These are phyloP conservation scores for Candida khao-thaluensis DNA, from an alignment of 805 yeast species.

Conservation along the genomic window DNA sequence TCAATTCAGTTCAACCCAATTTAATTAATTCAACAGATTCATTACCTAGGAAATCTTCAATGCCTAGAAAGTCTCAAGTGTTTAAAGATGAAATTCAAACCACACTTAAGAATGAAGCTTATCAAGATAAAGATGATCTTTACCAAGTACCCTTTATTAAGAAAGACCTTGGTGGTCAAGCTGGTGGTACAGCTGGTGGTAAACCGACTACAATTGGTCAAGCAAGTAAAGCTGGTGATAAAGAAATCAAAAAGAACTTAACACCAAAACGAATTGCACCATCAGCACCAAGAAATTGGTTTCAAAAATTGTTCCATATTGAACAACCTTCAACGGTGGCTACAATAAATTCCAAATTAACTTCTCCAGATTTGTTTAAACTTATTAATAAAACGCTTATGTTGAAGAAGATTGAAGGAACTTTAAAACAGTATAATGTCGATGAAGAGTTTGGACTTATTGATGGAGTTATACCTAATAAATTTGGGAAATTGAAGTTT, in stretches of 20 bases:
- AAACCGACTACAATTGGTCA: too few relatives aligned
- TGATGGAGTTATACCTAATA: conserved; percentile 48
- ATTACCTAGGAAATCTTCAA: not conserved
- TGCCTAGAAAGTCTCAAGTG: not conserved
- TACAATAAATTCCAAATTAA: conserved; percentile 33
- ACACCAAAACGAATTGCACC: conserved; percentile 28
- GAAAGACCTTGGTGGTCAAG: not conserved
- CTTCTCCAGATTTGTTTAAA: conserved; percentile 30
- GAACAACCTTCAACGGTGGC: conserved; percentile 22
- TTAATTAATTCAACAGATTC: conserved; percentile 3
- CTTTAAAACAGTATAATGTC: conserved; percentile 41
- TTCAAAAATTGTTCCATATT: conserved; percentile 34
- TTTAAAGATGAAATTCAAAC: not conserved
- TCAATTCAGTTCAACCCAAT: conserved; percentile 4
- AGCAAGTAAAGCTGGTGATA: not conserved
- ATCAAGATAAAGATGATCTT: not conserved
- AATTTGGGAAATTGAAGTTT: conserved; percentile 47
- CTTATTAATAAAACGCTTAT: conserved; percentile 42
- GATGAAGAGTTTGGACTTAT: conserved; percentile 45
- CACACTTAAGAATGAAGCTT: not conserved
- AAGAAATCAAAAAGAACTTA: not conserved
- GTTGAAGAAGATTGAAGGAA: conserved; percentile 50
- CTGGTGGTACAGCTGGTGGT: conserved; percentile 19
- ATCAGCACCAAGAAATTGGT: conserved; percentile 42
- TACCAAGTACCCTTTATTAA: conserved; percentile 1